Conservation (phyloP, 2,329 filamentous ascomycete species). For the Aspergillus ruber region DNA sequence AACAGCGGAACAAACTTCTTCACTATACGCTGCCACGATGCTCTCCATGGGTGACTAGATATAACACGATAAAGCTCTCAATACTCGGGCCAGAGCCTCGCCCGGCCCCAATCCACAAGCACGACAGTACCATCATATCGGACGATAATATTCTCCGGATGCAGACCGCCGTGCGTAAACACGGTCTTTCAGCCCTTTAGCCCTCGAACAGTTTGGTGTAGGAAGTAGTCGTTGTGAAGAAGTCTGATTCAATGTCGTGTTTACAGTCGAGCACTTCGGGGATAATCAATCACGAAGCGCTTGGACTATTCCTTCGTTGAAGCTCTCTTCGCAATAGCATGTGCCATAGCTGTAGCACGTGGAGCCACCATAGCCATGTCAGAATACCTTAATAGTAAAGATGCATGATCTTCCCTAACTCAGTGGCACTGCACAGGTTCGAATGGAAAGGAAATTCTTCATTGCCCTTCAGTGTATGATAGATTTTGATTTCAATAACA, state of each 20-base stretch:
- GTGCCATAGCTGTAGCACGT: constrained; percentile 8
- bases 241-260: constrained; percentile 7
- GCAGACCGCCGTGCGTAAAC: constrained; percentile 20
- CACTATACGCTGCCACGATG: constrained; percentile 13
- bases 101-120: constrained; percentile 21
- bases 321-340: constrained; percentile 8
- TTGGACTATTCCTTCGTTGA: constrained; percentile 11
- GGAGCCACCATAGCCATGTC: constrained; percentile 7
- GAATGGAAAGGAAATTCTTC: too few species aligned
- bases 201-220: constrained; percentile 11
- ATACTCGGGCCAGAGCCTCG: constrained; percentile 19
- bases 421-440: too few species aligned
- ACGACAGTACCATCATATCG: constrained; percentile 14
- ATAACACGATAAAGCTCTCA: constrained; percentile 18
- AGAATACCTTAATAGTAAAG: too few species aligned
- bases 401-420: too few species aligned
- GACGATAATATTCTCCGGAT: constrained; percentile 20
- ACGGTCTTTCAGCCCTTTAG: constrained; percentile 14
- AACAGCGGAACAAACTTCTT: constrained; percentile 16
- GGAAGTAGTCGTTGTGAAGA: constrained; percentile 9
- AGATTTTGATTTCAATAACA: too few species aligned
- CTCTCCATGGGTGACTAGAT: constrained; percentile 4
- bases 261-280: constrained; percentile 2
- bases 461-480: too few species aligned
- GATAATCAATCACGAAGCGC: constrained; percentile 9